Conservation (phyloP, 768 basidiomycete genomes). For the Suillus ampliporus region DNA sequence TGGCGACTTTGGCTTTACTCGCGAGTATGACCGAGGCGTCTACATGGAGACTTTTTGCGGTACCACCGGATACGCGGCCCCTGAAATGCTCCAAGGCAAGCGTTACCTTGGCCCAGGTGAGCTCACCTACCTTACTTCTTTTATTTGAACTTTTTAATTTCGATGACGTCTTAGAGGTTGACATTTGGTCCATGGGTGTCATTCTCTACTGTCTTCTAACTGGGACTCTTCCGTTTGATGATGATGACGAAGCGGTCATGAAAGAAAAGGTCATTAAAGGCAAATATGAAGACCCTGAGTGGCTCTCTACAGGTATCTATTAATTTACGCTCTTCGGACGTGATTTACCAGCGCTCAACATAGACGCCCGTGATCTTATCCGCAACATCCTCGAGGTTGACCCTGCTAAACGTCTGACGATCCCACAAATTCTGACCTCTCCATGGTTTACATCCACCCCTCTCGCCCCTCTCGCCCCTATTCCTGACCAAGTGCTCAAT, state of each 20-base stretch:
- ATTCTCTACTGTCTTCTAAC: conserved; percentile 91
- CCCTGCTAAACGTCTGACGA: conserved; percentile 73
- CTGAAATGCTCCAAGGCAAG: conserved; percentile 88
- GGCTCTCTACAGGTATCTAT: conserved; percentile 81
- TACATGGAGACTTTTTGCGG: conserved; percentile 95
- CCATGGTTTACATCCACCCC: conserved; percentile 74
- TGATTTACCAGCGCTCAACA: conserved; percentile 34
- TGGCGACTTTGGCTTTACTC: conserved; percentile 94
- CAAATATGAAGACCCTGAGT: conserved; percentile 90
- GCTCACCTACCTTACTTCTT: conserved; percentile 27
- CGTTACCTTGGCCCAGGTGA: conserved; percentile 90
- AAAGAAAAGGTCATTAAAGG: conserved; percentile 82
- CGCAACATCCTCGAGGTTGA: conserved; percentile 79
- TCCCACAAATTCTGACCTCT: conserved; percentile 85
- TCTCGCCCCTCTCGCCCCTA: conserved; percentile 13
- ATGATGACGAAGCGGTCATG: conserved; percentile 87
- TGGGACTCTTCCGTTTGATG: conserved; percentile 89
- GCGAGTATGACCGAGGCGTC: conserved; percentile 81
- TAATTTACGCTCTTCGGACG: conserved; percentile 6
- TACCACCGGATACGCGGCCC: conserved; percentile 91
- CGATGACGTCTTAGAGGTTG: conserved; percentile 68
- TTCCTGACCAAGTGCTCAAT: conserved; percentile 15
- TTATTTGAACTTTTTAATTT: conserved; percentile 18
- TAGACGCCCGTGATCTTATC: conserved; percentile 84
- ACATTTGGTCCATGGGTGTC: conserved; percentile 93